Conservation (phyloP, 352 stramenopile genomes). For the Phytophthora uliginosa region DNA sequence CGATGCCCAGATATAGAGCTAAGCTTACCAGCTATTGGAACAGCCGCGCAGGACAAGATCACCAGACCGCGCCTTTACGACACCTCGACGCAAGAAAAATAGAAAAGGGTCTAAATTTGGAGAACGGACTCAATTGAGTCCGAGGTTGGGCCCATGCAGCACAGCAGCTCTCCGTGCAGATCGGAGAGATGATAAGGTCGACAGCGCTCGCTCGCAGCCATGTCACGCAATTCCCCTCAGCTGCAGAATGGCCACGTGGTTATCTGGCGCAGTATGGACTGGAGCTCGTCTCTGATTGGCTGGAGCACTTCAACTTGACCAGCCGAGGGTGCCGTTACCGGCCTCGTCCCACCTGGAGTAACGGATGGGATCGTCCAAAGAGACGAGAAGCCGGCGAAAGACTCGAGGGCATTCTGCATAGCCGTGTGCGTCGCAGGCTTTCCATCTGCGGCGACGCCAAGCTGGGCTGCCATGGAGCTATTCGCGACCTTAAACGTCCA, state of each 20-base stretch:
- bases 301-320: conserved; percentile 34
- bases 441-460: not conserved
- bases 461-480: conserved; percentile 41
- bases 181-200: conserved; percentile 10
- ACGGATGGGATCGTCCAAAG: conserved; percentile 36
- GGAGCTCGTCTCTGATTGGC: conserved; percentile 20
- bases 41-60: conserved; percentile 2
- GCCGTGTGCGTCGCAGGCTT: conserved; percentile 1
- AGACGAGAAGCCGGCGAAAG: conserved; percentile 17
- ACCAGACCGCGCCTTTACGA: conserved; percentile 7
- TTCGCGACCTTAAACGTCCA: conserved; percentile 47
- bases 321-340: conserved; percentile 23
- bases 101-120: conserved; percentile 5
- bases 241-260: conserved; percentile 1
- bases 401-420: conserved; percentile 18
- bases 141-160: not conserved
- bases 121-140: not conserved
- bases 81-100: conserved; percentile 13
- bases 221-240: conserved; percentile 1
- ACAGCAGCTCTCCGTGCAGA: not conserved
- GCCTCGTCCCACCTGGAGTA: conserved; percentile 33
- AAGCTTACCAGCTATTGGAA: not conserved
- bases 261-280: not conserved
- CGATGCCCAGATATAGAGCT: conserved; percentile 22
- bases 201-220: not conserved